These are phyloP conservation scores for Cryptomeria japonica DNA, from an alignment of 75 land plant genomes.

Conservation along the genomic window DNA sequence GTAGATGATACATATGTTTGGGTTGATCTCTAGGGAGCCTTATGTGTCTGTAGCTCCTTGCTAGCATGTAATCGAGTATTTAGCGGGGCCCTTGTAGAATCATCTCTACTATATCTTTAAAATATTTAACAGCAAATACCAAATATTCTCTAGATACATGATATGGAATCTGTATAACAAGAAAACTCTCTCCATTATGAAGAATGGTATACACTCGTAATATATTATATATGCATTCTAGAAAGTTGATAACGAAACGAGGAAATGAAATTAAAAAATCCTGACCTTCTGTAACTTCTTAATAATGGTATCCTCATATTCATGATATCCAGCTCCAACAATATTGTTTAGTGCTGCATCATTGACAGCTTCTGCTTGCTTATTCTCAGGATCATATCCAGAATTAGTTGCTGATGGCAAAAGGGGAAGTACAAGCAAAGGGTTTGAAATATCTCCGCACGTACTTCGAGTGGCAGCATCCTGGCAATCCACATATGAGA, in stretches of 20 bases:
- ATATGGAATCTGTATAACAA: neutral
- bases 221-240: neutral
- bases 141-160: neutral
- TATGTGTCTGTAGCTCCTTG: no score
- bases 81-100: no score
- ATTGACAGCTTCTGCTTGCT: conserved; percentile 1
- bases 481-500: conserved; percentile 27
- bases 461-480: conserved; percentile 50
- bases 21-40: no score
- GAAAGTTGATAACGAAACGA: neutral
- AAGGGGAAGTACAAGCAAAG: conserved; percentile 73
- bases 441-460: conserved; percentile 72
- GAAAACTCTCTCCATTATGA: neutral
- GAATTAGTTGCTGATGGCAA: conserved; percentile 16
- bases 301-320: conserved; percentile 51
- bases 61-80: no score
- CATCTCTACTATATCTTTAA: no score
- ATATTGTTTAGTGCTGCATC: conserved; percentile 18
- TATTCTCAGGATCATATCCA: neutral
- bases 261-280: neutral
- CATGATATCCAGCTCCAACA: conserved; percentile 59
- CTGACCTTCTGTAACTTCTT: conserved; percentile 57
- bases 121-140: neutral
- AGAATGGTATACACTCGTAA: neutral
- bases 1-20: no score